These are phyloP conservation scores for Hypomontagnella monticulosa DNA, from an alignment of 495 filamentous ascomycete genomes.

Conservation along the genomic window DNA sequence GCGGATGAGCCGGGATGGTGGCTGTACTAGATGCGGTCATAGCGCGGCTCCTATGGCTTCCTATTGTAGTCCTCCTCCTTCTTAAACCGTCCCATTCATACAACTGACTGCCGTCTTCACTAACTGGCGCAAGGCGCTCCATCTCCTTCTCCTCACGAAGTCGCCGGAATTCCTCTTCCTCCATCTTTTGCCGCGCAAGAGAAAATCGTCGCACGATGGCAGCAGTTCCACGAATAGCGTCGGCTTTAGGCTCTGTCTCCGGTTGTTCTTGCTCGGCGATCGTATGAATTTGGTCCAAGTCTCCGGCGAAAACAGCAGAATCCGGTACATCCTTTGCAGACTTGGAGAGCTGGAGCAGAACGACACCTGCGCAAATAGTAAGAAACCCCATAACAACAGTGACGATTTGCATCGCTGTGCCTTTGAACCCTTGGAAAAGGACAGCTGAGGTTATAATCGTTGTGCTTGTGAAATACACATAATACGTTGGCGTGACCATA, in stretches of 20 bases:
- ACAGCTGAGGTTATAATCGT: slow-evolving; percentile 95
- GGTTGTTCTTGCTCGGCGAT: slow-evolving; percentile 94
- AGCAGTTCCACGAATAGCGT: slow-evolving; percentile 91
- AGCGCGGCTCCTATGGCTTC: slow-evolving; percentile 53
- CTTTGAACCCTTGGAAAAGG: slow-evolving; percentile 94
- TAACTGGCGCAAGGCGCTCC: slow-evolving; percentile 77
- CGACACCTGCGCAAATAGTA: slow-evolving; percentile 93
- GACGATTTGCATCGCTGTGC: slow-evolving; percentile 78
- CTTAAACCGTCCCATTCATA: slow-evolving; percentile 95
- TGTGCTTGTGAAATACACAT: slow-evolving; percentile 95
- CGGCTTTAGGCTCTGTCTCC: slow-evolving; percentile 94
- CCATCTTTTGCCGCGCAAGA: slow-evolving; percentile 76
- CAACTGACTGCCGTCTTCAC: slow-evolving; percentile 66
- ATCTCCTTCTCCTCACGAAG: slow-evolving; percentile 78
- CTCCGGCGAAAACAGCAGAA: slow-evolving; percentile 89
- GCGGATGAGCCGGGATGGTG: slow-evolving; percentile 72
- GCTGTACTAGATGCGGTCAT: slow-evolving; percentile 49
- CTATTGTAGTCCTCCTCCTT: slow-evolving; percentile 77
- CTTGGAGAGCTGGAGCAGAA: slow-evolving; percentile 96
- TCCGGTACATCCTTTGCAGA: slow-evolving; percentile 98
- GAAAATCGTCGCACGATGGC: slow-evolving; percentile 90
- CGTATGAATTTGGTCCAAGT: slow-evolving; percentile 92
- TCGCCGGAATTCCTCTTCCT: slow-evolving; percentile 80
- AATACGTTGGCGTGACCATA: slow-evolving; percentile 96
- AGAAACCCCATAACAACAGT: slow-evolving; percentile 95